Conservation (phyloP, 306 rosid genomes). For the Malus fusca region DNA sequence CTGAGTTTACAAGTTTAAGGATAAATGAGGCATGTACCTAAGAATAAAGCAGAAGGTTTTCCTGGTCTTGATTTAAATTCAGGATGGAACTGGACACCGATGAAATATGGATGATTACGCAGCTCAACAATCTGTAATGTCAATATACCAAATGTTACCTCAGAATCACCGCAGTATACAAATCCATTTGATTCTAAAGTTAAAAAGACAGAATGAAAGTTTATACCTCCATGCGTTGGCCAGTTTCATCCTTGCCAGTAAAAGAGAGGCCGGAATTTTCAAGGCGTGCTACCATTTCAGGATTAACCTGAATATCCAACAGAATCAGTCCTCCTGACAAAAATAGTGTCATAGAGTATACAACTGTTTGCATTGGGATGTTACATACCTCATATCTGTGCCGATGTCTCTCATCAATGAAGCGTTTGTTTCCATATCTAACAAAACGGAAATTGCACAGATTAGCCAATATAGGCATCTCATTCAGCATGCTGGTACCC, state of each 20-base stretch:
- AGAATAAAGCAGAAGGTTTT: conserved; percentile 73
- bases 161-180: neutral
- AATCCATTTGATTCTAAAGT: neutral
- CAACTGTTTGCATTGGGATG: neutral
- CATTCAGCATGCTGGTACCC: neutral
- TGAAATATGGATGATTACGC: conserved; percentile 74
- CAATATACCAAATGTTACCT: neutral
- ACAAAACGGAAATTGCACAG: conserved; percentile 2
- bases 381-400: conserved; percentile 46
- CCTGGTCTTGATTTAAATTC: conserved; percentile 92
- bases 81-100: conserved; percentile 92
- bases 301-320: conserved; percentile 31
- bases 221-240: conserved; percentile 45
- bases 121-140: conserved; percentile 68
- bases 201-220: neutral
- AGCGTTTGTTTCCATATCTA: conserved; percentile 37
- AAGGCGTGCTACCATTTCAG: conserved; percentile 40
- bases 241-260: conserved; percentile 36
- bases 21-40: conserved; percentile 36
- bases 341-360: neutral
- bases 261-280: conserved; percentile 39
- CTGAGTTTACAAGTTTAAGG: neutral
- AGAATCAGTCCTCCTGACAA: neutral
- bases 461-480: conserved; percentile 5
- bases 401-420: conserved; percentile 42